Conservation (phyloP, 352 stramenopile species). For the Plasmopara viticola region DNA sequence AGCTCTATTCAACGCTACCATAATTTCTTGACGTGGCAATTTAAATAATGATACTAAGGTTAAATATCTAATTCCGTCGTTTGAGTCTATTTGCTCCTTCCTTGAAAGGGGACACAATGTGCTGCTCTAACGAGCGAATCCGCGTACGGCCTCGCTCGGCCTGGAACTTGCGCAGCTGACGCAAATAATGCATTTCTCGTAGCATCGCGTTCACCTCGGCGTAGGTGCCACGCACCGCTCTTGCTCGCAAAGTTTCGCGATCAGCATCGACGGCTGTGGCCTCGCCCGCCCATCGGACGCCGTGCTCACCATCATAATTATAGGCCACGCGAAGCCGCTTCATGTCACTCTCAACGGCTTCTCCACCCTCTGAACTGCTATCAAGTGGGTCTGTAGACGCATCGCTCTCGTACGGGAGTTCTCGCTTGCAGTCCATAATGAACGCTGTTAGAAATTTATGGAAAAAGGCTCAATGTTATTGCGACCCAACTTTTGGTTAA, state of each 20-base stretch:
- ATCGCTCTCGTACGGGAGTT: constrained; percentile 11
- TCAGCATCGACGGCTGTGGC: constrained; percentile 19
- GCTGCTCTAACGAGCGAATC: constrained; percentile 22
- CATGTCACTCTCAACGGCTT: constrained; percentile 63
- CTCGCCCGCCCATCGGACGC: constrained; percentile 21
- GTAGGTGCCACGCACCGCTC: constrained; percentile 25
- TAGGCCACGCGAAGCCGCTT: constrained; percentile 68
- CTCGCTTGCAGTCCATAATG: too few species aligned
- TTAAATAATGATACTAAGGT: too few species aligned
- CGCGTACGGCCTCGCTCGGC: constrained; percentile 42
- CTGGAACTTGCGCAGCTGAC: constrained; percentile 70
- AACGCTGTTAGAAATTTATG: too few species aligned
- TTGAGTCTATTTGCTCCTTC: not conserved
- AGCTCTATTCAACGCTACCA: not conserved
- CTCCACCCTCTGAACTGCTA: constrained; percentile 20
- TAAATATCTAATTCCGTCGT: not conserved
- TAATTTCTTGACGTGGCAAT: not conserved
- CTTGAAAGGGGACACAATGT: not conserved
- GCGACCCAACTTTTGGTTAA: too few species aligned
- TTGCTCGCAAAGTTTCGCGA: constrained; percentile 21
- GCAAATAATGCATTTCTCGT: constrained; percentile 67
- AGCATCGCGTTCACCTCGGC: constrained; percentile 51
- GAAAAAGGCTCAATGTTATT: too few species aligned
- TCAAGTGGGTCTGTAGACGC: constrained; percentile 11
- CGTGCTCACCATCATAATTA: constrained; percentile 41